A percentile compares a stretch with the other conserved stretches of the same genome.
These are phyloP conservation scores for Ilex aquifolium DNA, from an alignment of 257 asterid species.

Conservation along the genomic window DNA sequence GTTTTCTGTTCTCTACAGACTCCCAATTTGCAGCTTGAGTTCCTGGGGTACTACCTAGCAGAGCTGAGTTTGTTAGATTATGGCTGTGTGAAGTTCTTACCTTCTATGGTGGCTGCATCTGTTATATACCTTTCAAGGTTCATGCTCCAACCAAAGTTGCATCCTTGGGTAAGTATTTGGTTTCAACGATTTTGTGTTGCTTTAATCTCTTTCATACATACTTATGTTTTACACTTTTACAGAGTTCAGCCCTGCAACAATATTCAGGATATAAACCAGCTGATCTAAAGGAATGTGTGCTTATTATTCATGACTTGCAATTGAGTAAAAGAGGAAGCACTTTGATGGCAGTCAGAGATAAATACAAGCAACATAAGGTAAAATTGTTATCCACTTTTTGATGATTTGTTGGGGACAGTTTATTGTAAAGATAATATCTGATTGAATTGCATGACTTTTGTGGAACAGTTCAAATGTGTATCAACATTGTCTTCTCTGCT, in stretches of 20 bases:
- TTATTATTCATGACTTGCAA: slow-evolving; percentile 62
- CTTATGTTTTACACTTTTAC: background rate
- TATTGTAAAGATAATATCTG: background rate
- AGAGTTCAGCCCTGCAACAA: slow-evolving; percentile 38
- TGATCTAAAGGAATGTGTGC: slow-evolving; percentile 65
- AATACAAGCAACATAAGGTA: slow-evolving; percentile 77
- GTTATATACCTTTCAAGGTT: slow-evolving; percentile 70
- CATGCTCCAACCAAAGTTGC: slow-evolving; percentile 42
- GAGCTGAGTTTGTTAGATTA: slow-evolving; percentile 79
- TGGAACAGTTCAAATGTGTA: slow-evolving; percentile 69
- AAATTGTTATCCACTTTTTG: background rate
- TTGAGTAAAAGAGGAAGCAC: slow-evolving; percentile 44
- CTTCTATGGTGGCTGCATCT: slow-evolving; percentile 79
- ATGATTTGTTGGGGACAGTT: background rate
- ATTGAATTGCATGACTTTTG: slow-evolving; percentile 2
- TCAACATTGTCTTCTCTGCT: slow-evolving; percentile 40
- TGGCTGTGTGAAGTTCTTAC: slow-evolving; percentile 63
- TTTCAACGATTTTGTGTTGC: background rate
- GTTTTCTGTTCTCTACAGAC: slow-evolving; percentile 27
- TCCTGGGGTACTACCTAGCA: slow-evolving; percentile 71
- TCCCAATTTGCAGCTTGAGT: slow-evolving; percentile 53
- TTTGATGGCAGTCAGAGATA: slow-evolving; percentile 61
- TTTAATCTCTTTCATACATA: no score
- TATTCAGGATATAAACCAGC: slow-evolving; percentile 56
- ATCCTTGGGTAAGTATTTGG: slow-evolving; percentile 65